Evolutionary conservation across 2,329 filamentous ascomycete genomes (phyloP), one percentile per base, ranked within the genome.

Genomic region (Ilyonectria robusta): DNA sequence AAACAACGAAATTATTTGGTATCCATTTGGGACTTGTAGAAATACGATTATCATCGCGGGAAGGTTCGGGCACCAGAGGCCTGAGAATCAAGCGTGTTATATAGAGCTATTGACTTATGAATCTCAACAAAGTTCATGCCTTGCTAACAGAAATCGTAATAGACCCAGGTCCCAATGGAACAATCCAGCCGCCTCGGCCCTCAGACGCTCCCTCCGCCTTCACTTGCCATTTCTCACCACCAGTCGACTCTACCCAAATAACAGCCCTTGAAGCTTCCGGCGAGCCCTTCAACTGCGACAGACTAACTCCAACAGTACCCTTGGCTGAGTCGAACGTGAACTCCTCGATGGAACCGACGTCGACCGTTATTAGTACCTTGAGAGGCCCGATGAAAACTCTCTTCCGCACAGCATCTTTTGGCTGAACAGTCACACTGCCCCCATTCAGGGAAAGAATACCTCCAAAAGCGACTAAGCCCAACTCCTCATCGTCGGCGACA

Each of bases 381-480:
- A 86, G 35, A 0, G 83, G 81, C 0, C 83, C 86, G 9, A 88
- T 78, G 56, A 86, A 88, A 1, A 87, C 78, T 31, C 81, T 80
- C 42, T 81, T 79, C n/a, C 82, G 79, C 3, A 87, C 83, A 0
- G 84, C 82, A 66, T 87, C 86, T 23, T 75, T 81, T 0, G 84
- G 82, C 57, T 77, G 66, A 0, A 88, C 83, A 0, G 66, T 78
- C 10, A 83, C 74, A 0, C 59, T 69, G 11, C 63, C 74, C 0
- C 69, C 75, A 0, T 65, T 48, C 9, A 62, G 65, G 1, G 77
- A 72, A 0, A 85, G 58, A 1, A 81, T 78, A 0, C 86, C 87
- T 0, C 87, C 87, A 62, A 86, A 89, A 0, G 81, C 84, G 2
- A 85, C 73, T n/a, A 85, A 72, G 0, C 87, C 86, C 4, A 86